A percentile compares a stretch with the other conserved stretches of the same genome.
Conservation (phyloP, 78 protist species). For the Dictyostelium citrinum region DNA sequence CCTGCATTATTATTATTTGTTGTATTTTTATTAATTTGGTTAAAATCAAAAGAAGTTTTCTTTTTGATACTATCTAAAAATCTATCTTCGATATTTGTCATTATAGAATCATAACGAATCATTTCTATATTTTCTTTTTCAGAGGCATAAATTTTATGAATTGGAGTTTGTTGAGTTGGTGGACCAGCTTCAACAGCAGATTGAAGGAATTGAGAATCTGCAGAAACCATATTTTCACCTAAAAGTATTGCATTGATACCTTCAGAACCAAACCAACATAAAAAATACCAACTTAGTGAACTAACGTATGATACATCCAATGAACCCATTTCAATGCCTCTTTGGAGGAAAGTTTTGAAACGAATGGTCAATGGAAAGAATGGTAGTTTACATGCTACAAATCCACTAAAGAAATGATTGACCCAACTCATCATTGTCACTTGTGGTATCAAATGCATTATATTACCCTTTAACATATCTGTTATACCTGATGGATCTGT, state of each 20-base stretch:
- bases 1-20: not conserved
- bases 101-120: conserved; percentile 45
- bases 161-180: conserved; percentile 55
- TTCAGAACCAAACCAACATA: conserved; percentile 89
- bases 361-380: conserved; percentile 88
- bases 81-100: conserved; percentile 61
- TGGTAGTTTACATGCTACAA: conserved; percentile 85
- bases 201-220: not conserved
- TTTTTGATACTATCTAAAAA: conserved; percentile 13
- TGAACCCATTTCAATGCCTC: conserved; percentile 86
- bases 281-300: conserved; percentile 86
- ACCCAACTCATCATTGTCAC: conserved; percentile 84
- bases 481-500: conserved; percentile 83
- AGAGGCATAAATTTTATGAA: conserved; percentile 23
- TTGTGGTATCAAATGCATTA: conserved; percentile 88
- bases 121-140: conserved; percentile 85
- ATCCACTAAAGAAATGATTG: conserved; percentile 90
- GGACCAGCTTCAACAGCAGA: conserved; percentile 28
- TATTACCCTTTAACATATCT: conserved; percentile 87
- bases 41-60: conserved; percentile 6
- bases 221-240: conserved; percentile 13
- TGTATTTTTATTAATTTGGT: not conserved
- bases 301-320: conserved; percentile 90
- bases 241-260: conserved; percentile 84
- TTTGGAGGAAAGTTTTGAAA: conserved; percentile 89